Evolutionary conservation across 148 eudicot species (phyloP), one percentile per base, ranked within the genome.

Genomic region (Agrostemma githago): DNA sequence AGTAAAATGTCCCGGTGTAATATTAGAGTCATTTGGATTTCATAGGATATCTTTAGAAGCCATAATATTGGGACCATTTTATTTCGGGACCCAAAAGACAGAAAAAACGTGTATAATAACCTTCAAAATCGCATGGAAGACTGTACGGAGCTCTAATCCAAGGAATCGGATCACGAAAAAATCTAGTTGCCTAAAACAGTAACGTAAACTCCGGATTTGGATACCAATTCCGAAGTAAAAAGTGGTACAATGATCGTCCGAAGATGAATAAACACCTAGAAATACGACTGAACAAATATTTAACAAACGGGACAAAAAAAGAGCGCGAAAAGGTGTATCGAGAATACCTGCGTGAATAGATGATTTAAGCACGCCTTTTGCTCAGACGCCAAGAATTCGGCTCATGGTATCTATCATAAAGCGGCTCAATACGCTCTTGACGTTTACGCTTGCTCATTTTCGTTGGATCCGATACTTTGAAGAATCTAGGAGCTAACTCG

Each of bases 381-480:
- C 96, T 95, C 80, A 95, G 74, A 74, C 97, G 91, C 98, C 98
- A 95, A 74, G 96, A 95, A 75, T 92, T 95, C 44, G 97, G 98
- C 76, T 95, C 98, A 12, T 94, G 90, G 70, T 94, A 94, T 86
- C 97, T 79, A 51, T 95, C 98, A 65, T 95, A 95, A 4, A 92
- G 96, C 17, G 97, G 98, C 64, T 95, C 97, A 59, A 95, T 86
- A 8, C 98, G 90, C 78, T 95, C 97, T 82, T 92, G 97, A 68
- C 97, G 90, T 83, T 95, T 95, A 48, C 97, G 91, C 75, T 95
- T 95, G 86, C 96, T 91, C 93, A 92, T 88, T 78, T 91, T 92
- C 40, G 93, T 95, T 2, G 98, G 97, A 78, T 95, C 98, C 8
- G 98, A 77, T 44, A 85, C 89, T 80, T 95, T 95, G 78, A 95